phyloP scores from a whole-genome alignment of 371 early-diverging fungal genomes.

The Caulochytrium protostelioides region DNA sequence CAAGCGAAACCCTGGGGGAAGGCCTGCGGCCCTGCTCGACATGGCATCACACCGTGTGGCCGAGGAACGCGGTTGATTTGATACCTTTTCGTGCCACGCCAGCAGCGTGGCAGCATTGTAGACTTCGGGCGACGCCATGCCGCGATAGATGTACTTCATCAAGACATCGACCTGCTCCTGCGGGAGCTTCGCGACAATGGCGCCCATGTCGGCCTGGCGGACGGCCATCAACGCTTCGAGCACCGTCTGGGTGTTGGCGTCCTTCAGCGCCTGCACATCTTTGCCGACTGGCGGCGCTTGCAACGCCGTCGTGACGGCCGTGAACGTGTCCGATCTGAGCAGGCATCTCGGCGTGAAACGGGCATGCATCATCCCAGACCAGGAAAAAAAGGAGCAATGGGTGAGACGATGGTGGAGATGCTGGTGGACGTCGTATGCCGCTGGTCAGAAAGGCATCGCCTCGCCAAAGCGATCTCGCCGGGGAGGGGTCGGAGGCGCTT shows the following conservation, averaged over 20 bases:
- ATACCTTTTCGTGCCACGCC: slow-evolving; percentile 84
- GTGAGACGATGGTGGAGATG: not conserved
- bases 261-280: slow-evolving; percentile 41
- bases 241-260: slow-evolving; percentile 46
- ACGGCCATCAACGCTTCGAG: slow-evolving; percentile 53
- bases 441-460: not conserved
- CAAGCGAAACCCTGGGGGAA: not conserved
- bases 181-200: slow-evolving; percentile 33
- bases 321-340: slow-evolving; percentile 38
- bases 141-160: slow-evolving; percentile 78
- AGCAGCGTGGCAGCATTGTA: slow-evolving; percentile 59
- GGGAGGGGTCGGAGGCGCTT: not conserved
- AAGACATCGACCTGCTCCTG: slow-evolving; percentile 47
- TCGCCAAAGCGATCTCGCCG: not conserved
- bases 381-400: slow-evolving; percentile 1
- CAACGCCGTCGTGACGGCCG: slow-evolving; percentile 45
- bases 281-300: slow-evolving; percentile 65
- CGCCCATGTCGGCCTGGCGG: slow-evolving; percentile 40
- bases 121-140: slow-evolving; percentile 62
- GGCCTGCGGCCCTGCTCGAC: not conserved
- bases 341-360: not conserved
- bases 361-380: slow-evolving; percentile 7
- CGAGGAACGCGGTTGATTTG: too few species aligned
- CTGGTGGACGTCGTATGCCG: not conserved
- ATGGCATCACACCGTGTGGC: not conserved